These are phyloP conservation scores for Cercis canadensis DNA, from an alignment of 306 rosid genomes.

Conservation along the genomic window DNA sequence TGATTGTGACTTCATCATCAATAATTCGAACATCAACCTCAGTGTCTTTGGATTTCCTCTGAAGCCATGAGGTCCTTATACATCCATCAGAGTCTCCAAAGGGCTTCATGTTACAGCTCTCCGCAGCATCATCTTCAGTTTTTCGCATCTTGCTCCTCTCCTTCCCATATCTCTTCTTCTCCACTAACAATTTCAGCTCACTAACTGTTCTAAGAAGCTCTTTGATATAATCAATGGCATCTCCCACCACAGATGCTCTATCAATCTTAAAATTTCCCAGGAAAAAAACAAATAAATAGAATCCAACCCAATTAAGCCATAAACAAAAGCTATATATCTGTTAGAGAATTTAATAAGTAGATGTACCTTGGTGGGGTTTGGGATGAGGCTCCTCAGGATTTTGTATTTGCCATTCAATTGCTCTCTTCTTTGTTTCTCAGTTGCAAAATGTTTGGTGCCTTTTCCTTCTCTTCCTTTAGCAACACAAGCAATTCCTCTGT, in stretches of 20 bases:
- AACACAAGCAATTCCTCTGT: conserved; percentile 54
- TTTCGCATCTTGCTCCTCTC: conserved; percentile 74
- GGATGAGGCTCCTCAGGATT: conserved; percentile 64
- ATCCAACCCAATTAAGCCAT: neutral
- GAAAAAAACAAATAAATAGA: neutral
- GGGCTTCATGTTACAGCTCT: conserved; percentile 73
- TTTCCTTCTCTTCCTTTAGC: conserved; percentile 63
- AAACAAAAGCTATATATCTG: neutral
- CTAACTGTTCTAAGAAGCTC: conserved; percentile 77
- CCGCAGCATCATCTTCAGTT: conserved; percentile 55
- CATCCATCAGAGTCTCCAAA: conserved; percentile 60
- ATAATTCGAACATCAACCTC: conserved; percentile 89
- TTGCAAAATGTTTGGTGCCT: conserved; percentile 64
- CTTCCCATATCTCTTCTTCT: conserved; percentile 75
- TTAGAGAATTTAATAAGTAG: too few species aligned
- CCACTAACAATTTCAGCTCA: conserved; percentile 76
- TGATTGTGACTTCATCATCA: conserved; percentile 89
- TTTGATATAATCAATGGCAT: conserved; percentile 74
- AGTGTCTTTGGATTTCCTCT: conserved; percentile 89
- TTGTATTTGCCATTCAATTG: conserved; percentile 66
- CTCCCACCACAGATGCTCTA: conserved; percentile 89
- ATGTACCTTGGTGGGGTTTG: conserved; percentile 76
- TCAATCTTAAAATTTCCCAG: conserved; percentile 51
- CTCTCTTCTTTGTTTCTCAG: conserved; percentile 79
- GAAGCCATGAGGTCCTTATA: conserved; percentile 94